Evolutionary conservation across 495 filamentous ascomycete genomes (phyloP), one percentile per base, ranked within the genome.

Genomic region (Neurospora sp.): DNA sequence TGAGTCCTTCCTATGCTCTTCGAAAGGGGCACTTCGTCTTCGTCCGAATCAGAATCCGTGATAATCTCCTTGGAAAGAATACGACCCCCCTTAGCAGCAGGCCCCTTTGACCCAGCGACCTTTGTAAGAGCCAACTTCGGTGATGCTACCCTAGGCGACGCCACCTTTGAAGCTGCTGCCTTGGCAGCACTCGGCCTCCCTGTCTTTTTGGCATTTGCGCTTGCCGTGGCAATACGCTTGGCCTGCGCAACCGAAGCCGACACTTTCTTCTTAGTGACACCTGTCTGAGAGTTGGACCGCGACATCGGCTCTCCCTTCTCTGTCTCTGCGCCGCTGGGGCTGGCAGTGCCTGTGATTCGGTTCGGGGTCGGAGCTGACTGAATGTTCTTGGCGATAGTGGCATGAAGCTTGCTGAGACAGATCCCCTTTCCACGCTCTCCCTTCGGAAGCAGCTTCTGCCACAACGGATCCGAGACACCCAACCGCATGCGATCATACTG

Each of bases 401-500:
- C 82, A 45, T 87, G 86, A 41, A 97, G 84, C 74, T 89, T 90
- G 74, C 94, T 97, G 9, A 97, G 84, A 70, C 88, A 88, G 73
- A 90, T 94, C 20, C 93, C 93, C 79, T 94, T 93, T 27, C 90
- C 91, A 37, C 93, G 87, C 71, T 97, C 93, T 42, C 89, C 84
- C 72, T 87, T 87, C 1, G 91, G 89, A 38, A 96, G 86, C 53
- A 97, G 84, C 74, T 84, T 85, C 79, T 97, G 92, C 93, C 94
- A 97, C 4, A 92, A 82, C 69, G 89, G 87, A 73, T 96, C 93
- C 4, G 88, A 86, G 40, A 87, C 84, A 31, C 86, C 87, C n/a
- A 97, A 80, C 6, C 94, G 88, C 83, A 91, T 85, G 71, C 90
- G 89, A 83, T 97, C 94, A 76, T 91, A 97, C 35, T 90, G 86